Conservation (phyloP, 371 early-diverging fungal genomes). For the Mortierella sp. region DNA sequence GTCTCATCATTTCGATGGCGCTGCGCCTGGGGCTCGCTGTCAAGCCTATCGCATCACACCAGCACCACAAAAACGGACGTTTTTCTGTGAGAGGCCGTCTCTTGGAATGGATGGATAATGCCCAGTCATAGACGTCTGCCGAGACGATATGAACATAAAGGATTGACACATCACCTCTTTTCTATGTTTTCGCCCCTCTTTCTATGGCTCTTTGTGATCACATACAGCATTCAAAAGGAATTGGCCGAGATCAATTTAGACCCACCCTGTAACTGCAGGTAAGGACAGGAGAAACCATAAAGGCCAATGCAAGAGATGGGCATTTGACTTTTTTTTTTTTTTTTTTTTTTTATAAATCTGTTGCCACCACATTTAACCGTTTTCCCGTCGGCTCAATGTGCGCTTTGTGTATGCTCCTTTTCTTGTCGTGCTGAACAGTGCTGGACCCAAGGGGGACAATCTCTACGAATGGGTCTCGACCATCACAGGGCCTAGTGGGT, state of each 20-base stretch:
- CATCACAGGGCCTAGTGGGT: constrained; percentile 89
- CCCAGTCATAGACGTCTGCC: too few relatives aligned
- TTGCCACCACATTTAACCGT: not conserved
- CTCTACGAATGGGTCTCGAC: constrained; percentile 97
- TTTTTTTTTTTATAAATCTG: too few relatives aligned
- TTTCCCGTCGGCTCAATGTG: constrained; percentile 89
- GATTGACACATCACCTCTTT: not conserved
- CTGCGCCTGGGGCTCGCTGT: too few relatives aligned
- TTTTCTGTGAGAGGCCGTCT: too few relatives aligned
- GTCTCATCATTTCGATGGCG: too few relatives aligned
- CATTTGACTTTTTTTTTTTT: not conserved
- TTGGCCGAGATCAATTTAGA: constrained; percentile 94
- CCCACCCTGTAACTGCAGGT: constrained; percentile 95
- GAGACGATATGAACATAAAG: too few relatives aligned
- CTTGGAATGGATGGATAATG: too few relatives aligned
- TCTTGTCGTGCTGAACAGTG: constrained; percentile 58
- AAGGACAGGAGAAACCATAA: constrained; percentile 15
- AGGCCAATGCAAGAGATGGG: not conserved
- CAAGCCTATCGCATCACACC: too few relatives aligned
- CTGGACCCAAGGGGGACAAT: constrained; percentile 96
- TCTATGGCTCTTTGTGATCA: constrained; percentile 14
- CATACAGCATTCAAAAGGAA: constrained; percentile 89
- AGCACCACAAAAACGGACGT: too few relatives aligned
- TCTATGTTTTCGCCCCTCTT: not conserved
- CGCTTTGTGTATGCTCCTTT: constrained; percentile 82